Conservation (phyloP, 805 yeast species). For the Nakazawaea siamensis region DNA sequence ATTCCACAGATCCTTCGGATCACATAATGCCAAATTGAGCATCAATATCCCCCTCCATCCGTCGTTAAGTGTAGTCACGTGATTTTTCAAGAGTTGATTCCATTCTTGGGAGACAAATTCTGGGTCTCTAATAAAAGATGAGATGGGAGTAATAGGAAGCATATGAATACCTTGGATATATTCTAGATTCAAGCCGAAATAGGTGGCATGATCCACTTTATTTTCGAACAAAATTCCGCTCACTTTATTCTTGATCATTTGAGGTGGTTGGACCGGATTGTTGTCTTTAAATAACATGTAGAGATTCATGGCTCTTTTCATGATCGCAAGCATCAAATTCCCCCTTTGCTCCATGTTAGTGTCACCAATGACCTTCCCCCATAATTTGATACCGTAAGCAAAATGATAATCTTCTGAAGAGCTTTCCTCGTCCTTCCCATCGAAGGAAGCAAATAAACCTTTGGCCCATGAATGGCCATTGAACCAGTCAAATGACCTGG, state of each 20-base stretch:
- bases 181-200: conserved; percentile 57
- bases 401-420: conserved; percentile 65
- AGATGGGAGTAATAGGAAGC: conserved; percentile 59
- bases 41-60: conserved; percentile 76
- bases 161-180: conserved; percentile 71
- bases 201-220: conserved; percentile 61
- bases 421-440: conserved; percentile 69
- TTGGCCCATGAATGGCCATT: conserved; percentile 72
- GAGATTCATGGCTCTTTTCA: conserved; percentile 39
- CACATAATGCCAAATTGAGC: conserved; percentile 66
- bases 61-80: conserved; percentile 44
- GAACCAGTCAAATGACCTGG: conserved; percentile 62
- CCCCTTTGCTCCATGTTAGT: conserved; percentile 43
- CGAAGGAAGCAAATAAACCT: conserved; percentile 60
- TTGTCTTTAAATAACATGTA: conserved; percentile 42
- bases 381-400: conserved; percentile 51
- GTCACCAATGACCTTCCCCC: conserved; percentile 48
- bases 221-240: conserved; percentile 66
- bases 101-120: conserved; percentile 60
- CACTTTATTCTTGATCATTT: conserved; percentile 50
- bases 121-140: conserved; percentile 51
- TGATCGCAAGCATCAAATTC: conserved; percentile 47
- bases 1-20: conserved; percentile 54
- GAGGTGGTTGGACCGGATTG: conserved; percentile 43
- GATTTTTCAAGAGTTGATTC: conserved; percentile 40